A percentile compares a stretch with the other conserved stretches of the same genome.
Conservation (phyloP, 2,329 filamentous ascomycete species). For the Ciborinia camelliae region DNA sequence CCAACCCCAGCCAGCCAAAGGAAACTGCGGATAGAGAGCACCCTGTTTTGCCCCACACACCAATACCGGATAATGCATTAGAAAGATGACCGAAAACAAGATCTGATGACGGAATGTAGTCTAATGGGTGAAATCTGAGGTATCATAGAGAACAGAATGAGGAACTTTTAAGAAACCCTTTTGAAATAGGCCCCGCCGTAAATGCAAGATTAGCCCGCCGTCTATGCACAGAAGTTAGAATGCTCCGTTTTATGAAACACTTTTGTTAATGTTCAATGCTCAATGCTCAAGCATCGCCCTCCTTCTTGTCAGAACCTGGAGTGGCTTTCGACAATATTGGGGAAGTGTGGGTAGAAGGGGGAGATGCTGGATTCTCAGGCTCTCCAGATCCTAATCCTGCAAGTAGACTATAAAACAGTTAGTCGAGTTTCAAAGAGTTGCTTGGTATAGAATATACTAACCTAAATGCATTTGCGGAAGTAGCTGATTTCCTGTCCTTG, state of each 20-base stretch:
- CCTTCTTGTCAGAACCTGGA: slow-evolving; percentile 52
- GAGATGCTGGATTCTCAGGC: slow-evolving; percentile 62
- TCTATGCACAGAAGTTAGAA: slow-evolving; percentile 47
- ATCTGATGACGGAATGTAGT: slow-evolving; percentile 37
- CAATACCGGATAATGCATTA: slow-evolving; percentile 33
- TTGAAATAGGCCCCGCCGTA: slow-evolving; percentile 40
- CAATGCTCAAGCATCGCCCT: slow-evolving; percentile 44
- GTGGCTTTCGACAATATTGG: slow-evolving; percentile 62
- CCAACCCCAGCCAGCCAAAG: slow-evolving; percentile 33
- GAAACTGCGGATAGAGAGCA: slow-evolving; percentile 32
- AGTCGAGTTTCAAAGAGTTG: slow-evolving; percentile 24
- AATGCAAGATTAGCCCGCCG: slow-evolving; percentile 45
- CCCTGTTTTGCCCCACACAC: slow-evolving; percentile 35
- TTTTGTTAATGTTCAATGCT: slow-evolving; percentile 37
- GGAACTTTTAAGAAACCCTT: slow-evolving; percentile 47
- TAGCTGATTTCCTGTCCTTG: slow-evolving; percentile 58
- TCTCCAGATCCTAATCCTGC: slow-evolving; percentile 49
- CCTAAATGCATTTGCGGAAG: slow-evolving; percentile 90
- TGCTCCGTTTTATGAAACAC: slow-evolving; percentile 38
- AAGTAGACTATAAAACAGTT: slow-evolving; percentile 46
- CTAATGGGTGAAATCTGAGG: slow-evolving; percentile 40
- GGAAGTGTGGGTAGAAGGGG: slow-evolving; percentile 65
- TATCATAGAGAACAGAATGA: slow-evolving; percentile 44
- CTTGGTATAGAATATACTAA: slow-evolving; percentile 47
- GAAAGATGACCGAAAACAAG: slow-evolving; percentile 31